Evolutionary conservation across 1,139 yeast species (phyloP).

Genomic region (Blastobotrys illinoisensis): DNA sequence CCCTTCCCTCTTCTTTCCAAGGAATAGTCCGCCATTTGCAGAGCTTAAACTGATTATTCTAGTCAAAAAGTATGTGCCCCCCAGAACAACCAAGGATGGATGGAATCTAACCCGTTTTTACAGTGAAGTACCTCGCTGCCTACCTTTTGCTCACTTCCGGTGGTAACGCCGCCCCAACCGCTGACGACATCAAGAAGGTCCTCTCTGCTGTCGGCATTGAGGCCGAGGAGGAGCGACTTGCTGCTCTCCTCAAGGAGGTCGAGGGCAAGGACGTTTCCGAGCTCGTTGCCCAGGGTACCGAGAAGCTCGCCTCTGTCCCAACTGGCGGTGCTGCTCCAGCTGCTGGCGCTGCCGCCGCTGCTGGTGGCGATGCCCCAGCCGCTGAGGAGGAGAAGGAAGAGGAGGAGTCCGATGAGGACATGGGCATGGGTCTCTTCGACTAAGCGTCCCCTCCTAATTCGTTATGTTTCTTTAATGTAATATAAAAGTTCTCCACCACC

Average conservation of each 20-base stretch:
- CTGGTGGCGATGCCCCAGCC: slow-evolving; percentile 66
- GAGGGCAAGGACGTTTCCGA: slow-evolving; percentile 91
- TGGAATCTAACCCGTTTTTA: not conserved
- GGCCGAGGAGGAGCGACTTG: slow-evolving; percentile 85
- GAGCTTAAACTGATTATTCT: slow-evolving; percentile 60
- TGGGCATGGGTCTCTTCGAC: slow-evolving; percentile 49
- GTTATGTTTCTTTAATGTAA: slow-evolving; percentile 6
- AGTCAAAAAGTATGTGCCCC: slow-evolving; percentile 20
- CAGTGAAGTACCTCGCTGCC: slow-evolving; percentile 47
- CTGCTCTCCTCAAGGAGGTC: slow-evolving; percentile 79
- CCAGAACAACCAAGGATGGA: not conserved
- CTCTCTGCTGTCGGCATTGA: slow-evolving; percentile 93
- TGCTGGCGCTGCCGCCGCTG: slow-evolving; percentile 62
- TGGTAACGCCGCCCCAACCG: slow-evolving; percentile 70
- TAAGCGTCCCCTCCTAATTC: slow-evolving; percentile 20
- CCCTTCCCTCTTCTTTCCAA: slow-evolving; percentile 32
- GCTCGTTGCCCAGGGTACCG: slow-evolving; percentile 92
- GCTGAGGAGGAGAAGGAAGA: slow-evolving; percentile 64
- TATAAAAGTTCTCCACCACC: not conserved
- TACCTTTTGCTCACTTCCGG: slow-evolving; percentile 44
- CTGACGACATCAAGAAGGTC: slow-evolving; percentile 83
- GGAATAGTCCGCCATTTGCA: slow-evolving; percentile 51
- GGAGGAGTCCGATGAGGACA: slow-evolving; percentile 60
- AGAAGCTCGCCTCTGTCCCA: slow-evolving; percentile 95
- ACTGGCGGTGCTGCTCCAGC: slow-evolving; percentile 93